Base-by-base conservation (phyloP, 2,329 filamentous ascomycete genomes). In the Dactylellina sp. region DNA sequence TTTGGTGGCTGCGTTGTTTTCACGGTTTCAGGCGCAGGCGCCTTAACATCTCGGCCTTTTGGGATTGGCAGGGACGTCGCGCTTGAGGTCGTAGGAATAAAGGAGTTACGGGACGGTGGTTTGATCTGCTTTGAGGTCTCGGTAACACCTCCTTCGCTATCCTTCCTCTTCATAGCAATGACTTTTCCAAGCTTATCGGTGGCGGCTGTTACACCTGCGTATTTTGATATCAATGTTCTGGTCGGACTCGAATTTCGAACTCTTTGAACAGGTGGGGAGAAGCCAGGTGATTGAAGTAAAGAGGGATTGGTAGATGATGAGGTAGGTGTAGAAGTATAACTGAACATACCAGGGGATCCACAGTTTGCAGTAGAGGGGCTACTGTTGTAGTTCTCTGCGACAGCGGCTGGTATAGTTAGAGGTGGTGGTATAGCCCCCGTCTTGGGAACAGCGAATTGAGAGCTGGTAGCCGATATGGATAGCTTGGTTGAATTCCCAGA, bases 261-360 rank as follows among this genome's bases (percentile, higher is more conserved):
- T 59, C 46, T 56, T 60, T 44, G 47, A 61, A 71, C 44, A 55
- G 68, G 68, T 22, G 68, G 68, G 60, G 68, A 72, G 53, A 72
- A 65, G 28, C 68, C 68, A 46, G 68, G 68, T 60, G 68, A 72
- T 47, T 72, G 68, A 50, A 72, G 53, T 44, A 72, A 56, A 50
- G 68, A 72, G 28, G 68, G 68, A 24, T 72, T 72, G 39, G 68
- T 72, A 42, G 68, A 72, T 46, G 68, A 72, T 56, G 68, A 72
- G n/a, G 68, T 72, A 28, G 68, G 68, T 72, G 68, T 72, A 72
- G 68, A 72, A 56, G 46, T 63, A 72, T 72, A 59, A 65, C 68
- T 72, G 55, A 72, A 72, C 68, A 72, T 72, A 72, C 68, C 68
- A 72, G 68, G 68, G 47, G 68, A 72, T 72, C 68, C 68, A 72